These are phyloP conservation scores for Venturia effusa DNA, from an alignment of 2,329 filamentous ascomycete species.

Conservation along the genomic window DNA sequence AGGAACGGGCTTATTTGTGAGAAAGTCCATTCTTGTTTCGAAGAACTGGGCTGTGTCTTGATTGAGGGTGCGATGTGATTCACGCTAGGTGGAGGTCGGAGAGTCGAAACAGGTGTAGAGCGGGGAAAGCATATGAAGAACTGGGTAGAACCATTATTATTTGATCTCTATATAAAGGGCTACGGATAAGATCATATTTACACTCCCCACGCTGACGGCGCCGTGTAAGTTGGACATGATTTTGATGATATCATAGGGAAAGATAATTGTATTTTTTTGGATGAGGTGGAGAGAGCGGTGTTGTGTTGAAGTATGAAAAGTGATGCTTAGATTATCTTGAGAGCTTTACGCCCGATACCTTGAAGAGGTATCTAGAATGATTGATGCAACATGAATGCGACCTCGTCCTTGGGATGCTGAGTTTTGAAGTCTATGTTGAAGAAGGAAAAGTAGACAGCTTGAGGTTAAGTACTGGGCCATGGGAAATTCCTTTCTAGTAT, in stretches of 20 bases:
- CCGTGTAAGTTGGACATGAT: slow-evolving; percentile 5
- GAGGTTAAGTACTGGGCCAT: neutral
- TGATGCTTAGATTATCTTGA: neutral
- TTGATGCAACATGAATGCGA: neutral
- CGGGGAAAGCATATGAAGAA: neutral
- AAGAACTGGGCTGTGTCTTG: neutral
- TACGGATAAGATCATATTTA: slow-evolving; percentile 5
- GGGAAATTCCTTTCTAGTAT: neutral
- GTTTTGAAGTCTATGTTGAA: neutral
- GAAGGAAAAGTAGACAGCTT: neutral
- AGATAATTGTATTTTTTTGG: neutral
- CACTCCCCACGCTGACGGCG: neutral
- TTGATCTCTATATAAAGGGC: slow-evolving; percentile 1
- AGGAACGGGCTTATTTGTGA: slow-evolving; percentile 1
- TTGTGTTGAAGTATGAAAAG: neutral
- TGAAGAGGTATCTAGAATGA: neutral
- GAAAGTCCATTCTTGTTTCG: slow-evolving; percentile 3
- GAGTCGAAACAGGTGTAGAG: neutral
- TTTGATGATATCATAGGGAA: neutral
- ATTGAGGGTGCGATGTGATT: neutral
- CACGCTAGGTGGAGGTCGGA: neutral
- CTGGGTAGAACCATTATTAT: slow-evolving; percentile 1
- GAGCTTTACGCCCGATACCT: neutral
- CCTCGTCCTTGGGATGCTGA: neutral
- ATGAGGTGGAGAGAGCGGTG: neutral